phyloP scores from a whole-genome alignment of 345 rosid species.

The Gossypium ekmanianum region DNA sequence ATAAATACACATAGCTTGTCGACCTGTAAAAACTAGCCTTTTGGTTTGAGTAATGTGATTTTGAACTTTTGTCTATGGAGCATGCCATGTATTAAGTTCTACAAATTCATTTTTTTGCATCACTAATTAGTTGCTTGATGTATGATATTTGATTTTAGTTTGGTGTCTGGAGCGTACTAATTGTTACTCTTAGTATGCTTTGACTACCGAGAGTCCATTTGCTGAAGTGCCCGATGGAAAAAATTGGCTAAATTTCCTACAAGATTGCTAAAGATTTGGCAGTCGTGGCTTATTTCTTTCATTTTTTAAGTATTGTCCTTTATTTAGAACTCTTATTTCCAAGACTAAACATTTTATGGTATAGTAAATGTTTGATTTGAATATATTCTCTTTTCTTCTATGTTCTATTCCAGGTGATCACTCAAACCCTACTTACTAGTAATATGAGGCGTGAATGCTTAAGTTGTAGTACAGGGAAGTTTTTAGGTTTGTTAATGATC shows the following conservation, averaged over 20 bases:
- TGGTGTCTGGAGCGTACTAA: not conserved
- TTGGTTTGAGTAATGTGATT: slow-evolving; percentile 4
- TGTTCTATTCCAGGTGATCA: slow-evolving; percentile 30
- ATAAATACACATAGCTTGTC: not conserved
- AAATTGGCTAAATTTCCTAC: not conserved
- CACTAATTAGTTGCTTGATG: not conserved
- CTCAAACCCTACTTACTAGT: slow-evolving; percentile 55
- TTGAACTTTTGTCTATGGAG: not conserved
- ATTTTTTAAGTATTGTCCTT: not conserved
- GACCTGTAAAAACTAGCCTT: not conserved
- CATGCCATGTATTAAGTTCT: not conserved
- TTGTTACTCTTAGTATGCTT: not conserved
- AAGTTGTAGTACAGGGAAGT: slow-evolving; percentile 86
- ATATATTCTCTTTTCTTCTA: slow-evolving; percentile 10
- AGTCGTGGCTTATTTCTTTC: not conserved
- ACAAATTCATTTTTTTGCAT: not conserved
- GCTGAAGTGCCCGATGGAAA: not conserved
- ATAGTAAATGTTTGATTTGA: not conserved
- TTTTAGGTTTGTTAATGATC: slow-evolving; percentile 52
- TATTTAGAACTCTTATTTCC: not conserved
- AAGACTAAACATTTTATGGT: not conserved
- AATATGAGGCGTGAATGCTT: slow-evolving; percentile 48
- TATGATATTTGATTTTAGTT: not conserved
- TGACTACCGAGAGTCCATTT: not conserved
- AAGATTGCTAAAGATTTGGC: not conserved